These are phyloP conservation scores for Terfezia claveryi DNA, from an alignment of 495 filamentous ascomycete genomes.

Conservation along the genomic window DNA sequence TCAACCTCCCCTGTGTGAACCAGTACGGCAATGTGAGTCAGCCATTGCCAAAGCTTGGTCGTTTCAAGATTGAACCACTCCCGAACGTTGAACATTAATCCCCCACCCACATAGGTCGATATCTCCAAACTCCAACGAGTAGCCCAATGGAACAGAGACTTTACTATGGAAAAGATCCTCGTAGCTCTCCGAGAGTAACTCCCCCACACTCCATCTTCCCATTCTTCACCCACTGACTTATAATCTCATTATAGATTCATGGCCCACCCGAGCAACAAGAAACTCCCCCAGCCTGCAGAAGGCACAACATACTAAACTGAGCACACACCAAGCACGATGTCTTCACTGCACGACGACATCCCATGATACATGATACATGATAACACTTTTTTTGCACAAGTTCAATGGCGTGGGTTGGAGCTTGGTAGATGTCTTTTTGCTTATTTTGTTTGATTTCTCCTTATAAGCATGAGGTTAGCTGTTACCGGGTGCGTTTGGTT, in stretches of 20 bases:
- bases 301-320: constrained; percentile 41
- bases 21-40: constrained; percentile 39
- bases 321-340: too few relatives aligned
- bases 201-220: constrained; percentile 14
- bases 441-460: too few relatives aligned
- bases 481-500: too few relatives aligned
- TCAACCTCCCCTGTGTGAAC: constrained; percentile 90
- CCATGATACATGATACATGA: too few relatives aligned
- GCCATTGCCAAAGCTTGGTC: constrained; percentile 1
- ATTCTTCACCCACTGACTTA: background rate
- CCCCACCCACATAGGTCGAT: constrained; percentile 43
- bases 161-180: constrained; percentile 82
- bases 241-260: constrained; percentile 44
- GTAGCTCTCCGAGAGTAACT: constrained; percentile 62
- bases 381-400: too few relatives aligned
- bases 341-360: too few relatives aligned
- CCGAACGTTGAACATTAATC: too few relatives aligned
- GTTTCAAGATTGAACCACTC: background rate
- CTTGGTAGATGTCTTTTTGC: too few relatives aligned
- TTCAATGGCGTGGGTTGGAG: too few relatives aligned
- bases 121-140: constrained; percentile 61
- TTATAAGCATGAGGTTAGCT: too few relatives aligned
- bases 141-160: constrained; percentile 67
- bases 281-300: constrained; percentile 81
- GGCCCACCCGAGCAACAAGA: constrained; percentile 84